phyloP scores from a whole-genome alignment of 257 asterid species.

The Apocynum venetum region DNA sequence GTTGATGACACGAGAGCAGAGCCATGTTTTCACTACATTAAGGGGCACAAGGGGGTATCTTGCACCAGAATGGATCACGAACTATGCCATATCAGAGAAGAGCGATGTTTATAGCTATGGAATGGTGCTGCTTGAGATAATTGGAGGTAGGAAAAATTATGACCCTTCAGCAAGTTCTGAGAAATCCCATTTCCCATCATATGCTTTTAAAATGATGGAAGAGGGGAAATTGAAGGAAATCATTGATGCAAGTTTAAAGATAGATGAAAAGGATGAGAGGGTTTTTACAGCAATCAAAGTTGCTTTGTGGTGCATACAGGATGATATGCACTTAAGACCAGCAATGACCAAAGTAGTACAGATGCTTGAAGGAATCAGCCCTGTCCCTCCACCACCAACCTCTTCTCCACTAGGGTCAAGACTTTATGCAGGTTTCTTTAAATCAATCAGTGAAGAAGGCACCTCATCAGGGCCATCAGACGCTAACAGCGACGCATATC shows the following conservation, averaged over 20 bases:
- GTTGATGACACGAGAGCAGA: conserved; percentile 85
- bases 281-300: conserved; percentile 57
- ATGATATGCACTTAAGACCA: conserved; percentile 78
- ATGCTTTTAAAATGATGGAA: conserved; percentile 80
- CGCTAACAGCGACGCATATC: conserved; percentile 67
- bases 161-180: conserved; percentile 57
- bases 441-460: conserved; percentile 62
- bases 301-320: conserved; percentile 97
- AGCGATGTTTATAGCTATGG: conserved; percentile 93
- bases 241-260: conserved; percentile 49
- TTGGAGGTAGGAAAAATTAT: conserved; percentile 82
- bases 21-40: conserved; percentile 75
- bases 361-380: conserved; percentile 86
- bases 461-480: conserved; percentile 88
- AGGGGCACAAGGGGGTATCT: conserved; percentile 93
- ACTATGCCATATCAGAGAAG: conserved; percentile 88
- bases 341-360: conserved; percentile 90
- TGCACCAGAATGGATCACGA: conserved; percentile 98
- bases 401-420: conserved; percentile 59
- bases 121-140: conserved; percentile 84
- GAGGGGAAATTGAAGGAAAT: conserved; percentile 76
- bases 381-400: conserved; percentile 70
- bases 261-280: conserved; percentile 64
- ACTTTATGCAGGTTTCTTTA: conserved; percentile 53
- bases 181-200: conserved; percentile 78